A percentile compares a stretch with the other conserved stretches of the same genome.
Evolutionary conservation across 164 flowering plant species (phyloP).

Genomic region (Pachysandra terminalis): DNA sequence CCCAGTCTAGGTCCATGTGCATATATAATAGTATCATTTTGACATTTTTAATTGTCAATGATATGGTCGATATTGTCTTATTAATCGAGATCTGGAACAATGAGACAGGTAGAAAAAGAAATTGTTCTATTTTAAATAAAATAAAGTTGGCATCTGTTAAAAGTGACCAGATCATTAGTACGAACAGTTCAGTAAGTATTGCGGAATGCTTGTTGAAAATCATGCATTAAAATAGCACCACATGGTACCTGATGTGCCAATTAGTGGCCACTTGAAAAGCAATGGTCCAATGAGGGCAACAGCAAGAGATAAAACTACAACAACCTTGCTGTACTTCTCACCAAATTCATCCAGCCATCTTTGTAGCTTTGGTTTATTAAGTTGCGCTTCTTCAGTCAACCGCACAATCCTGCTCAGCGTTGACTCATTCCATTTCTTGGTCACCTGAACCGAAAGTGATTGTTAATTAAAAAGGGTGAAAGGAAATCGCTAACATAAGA

Average conservation of each 20-base stretch:
- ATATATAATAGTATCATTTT: not conserved
- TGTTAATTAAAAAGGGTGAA: constrained; percentile 1
- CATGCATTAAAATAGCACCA: not conserved
- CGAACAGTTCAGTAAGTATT: not conserved
- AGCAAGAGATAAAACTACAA: constrained; percentile 68
- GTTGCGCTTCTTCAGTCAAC: constrained; percentile 92
- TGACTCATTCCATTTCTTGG: constrained; percentile 90
- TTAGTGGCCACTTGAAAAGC: constrained; percentile 88
- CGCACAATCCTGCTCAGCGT: constrained; percentile 84
- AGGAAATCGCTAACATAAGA: not conserved
- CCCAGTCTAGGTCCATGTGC: not conserved
- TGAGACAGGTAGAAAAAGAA: no score
- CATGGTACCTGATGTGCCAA: constrained; percentile 76
- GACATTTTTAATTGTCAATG: not conserved
- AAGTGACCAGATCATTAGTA: not conserved
- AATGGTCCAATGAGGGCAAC: constrained; percentile 90
- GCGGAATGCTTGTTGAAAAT: not conserved
- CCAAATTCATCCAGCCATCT: constrained; percentile 99
- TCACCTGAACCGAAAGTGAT: constrained; percentile 46
- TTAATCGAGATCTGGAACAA: not conserved
- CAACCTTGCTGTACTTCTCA: constrained; percentile 85
- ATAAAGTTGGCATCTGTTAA: not conserved
- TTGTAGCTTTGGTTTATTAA: constrained; percentile 88
- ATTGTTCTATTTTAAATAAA: not conserved
- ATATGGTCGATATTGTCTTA: not conserved